Percentiles rank a stretch among this genome's conserved stretches.
These are phyloP conservation scores for Neltuma alba DNA, from an alignment of 306 rosid species.

Conservation along the genomic window DNA sequence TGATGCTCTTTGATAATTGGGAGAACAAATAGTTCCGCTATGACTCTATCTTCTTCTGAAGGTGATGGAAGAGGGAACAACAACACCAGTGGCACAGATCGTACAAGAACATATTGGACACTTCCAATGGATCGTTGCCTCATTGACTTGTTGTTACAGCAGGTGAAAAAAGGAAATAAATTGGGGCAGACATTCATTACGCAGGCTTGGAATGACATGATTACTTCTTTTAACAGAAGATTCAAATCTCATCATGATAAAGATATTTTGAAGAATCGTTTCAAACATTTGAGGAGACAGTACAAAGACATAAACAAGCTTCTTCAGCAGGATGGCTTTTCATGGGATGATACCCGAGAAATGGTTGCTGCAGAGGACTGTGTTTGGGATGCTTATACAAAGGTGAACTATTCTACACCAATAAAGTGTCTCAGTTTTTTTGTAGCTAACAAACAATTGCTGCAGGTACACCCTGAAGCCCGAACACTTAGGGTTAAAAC, in stretches of 20 bases:
- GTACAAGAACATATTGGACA: conserved; percentile 79
- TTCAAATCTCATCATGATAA: conserved; percentile 69
- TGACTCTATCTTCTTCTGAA: conserved; percentile 35
- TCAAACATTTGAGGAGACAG: conserved; percentile 69
- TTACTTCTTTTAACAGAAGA: conserved; percentile 54
- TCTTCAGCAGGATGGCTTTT: conserved; percentile 61
- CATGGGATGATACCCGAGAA: conserved; percentile 79
- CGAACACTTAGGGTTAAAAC: conserved; percentile 80
- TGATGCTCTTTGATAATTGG: conserved; percentile 23
- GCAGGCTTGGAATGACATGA: conserved; percentile 79
- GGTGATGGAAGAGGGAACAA: conserved; percentile 53
- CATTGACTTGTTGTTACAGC: conserved; percentile 68
- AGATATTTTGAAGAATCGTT: conserved; percentile 77
- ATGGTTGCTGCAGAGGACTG: conserved; percentile 66
- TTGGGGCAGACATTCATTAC: conserved; percentile 67
- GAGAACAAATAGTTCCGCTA: conserved; percentile 28
- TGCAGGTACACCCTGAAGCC: conserved; percentile 76
- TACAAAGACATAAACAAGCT: conserved; percentile 64
- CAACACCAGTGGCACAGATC: conserved; percentile 51
- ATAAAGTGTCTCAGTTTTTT: conserved; percentile 21
- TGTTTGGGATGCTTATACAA: conserved; percentile 70
- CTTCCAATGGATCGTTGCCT: conserved; percentile 76
- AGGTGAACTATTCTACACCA: conserved; percentile 47
- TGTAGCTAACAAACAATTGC: conserved; percentile 39
- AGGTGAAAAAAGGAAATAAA: conserved; percentile 66